Base-by-base conservation (phyloP, 2,329 filamentous ascomycete species). In the Colletotrichum caudatum region DNA sequence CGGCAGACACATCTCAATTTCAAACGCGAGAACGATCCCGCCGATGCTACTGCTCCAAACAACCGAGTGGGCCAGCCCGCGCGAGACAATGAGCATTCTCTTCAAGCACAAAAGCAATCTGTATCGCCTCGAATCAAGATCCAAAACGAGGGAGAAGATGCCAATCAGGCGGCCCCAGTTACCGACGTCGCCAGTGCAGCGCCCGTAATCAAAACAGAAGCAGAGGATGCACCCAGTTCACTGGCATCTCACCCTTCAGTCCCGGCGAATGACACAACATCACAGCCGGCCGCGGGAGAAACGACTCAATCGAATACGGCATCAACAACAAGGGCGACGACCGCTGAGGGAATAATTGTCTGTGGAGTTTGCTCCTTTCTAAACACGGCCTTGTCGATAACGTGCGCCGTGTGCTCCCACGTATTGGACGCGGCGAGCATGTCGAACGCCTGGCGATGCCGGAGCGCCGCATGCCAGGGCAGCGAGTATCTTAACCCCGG, bases 321-420 rank as follows among this genome's bases (percentile, higher is more conserved):
- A 63, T 16, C 72, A 33, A 29, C 65, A 39, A 51, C 37, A 35
- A 64, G 72, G 61, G 16, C n/a, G n/a, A 37, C 5, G 20, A n/a
- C 37, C 16, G n/a, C 20, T 23, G 29, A 29, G n/a, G 56, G 9
- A 53, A 54, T 56, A 26, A 39, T 53, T 16, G 8, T 62, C 20
- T 93, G 93, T 76, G 82, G 86, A 0, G 83, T 92, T 66, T 97
- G 94, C 80, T 94, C 93, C 0, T 88, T 92, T 62, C 81, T 83
- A 62, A 95, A 94, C 77, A 81, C 85, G 7, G 59, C 77, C 0
- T 76, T 78, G 11, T 82, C 88, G 9, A 80, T 89, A 2, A 92
- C 88, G 5, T 96, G 94, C 78, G 81, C 80, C 9, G 86, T 91
- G 64, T 96, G 94, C 79, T 87, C 90, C 33, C 89, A 95, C 74